Conservation (phyloP, 2,329 filamentous ascomycete species). For the Aspergillus intermedius region DNA sequence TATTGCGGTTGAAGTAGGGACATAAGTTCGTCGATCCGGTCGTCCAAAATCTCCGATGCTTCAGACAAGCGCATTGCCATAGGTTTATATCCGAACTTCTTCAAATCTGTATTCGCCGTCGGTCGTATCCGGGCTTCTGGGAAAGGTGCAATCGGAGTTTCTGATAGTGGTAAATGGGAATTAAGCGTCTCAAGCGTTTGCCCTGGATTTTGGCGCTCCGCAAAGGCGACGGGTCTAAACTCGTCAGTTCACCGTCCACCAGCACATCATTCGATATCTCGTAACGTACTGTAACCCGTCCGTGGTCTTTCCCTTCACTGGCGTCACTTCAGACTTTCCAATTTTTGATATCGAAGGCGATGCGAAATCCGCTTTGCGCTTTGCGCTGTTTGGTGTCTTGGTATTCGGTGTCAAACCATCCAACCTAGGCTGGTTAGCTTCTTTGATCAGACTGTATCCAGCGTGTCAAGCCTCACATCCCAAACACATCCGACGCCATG, state of each 20-base stretch:
- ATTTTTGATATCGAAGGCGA: conserved; percentile 39
- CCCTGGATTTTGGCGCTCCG: conserved; percentile 69
- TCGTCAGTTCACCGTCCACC: not conserved
- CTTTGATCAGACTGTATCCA: not conserved
- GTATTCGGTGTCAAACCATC: conserved; percentile 64
- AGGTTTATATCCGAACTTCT: conserved; percentile 85
- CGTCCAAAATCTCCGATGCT: conserved; percentile 86
- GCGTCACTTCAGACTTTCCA: conserved; percentile 39
- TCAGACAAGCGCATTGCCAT: conserved; percentile 93
- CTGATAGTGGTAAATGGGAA: conserved; percentile 59
- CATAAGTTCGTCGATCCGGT: conserved; percentile 86
- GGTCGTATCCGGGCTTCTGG: conserved; percentile 74
- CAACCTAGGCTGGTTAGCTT: conserved; percentile 39
- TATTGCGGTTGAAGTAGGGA: conserved; percentile 67
- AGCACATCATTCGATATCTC: not conserved
- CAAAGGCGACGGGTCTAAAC: conserved; percentile 58
- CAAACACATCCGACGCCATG: conserved; percentile 66
- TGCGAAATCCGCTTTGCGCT: conserved; percentile 48
- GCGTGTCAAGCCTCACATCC: conserved; percentile 54
- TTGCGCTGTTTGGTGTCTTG: conserved; percentile 35
- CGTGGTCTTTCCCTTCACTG: conserved; percentile 20
- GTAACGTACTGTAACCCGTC: conserved; percentile 34
- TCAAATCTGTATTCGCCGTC: conserved; percentile 77
- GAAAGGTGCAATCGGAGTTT: conserved; percentile 65
- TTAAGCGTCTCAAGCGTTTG: conserved; percentile 81